Base-by-base conservation (phyloP, 164 flowering plant genomes). In the Pachysandra terminalis region DNA sequence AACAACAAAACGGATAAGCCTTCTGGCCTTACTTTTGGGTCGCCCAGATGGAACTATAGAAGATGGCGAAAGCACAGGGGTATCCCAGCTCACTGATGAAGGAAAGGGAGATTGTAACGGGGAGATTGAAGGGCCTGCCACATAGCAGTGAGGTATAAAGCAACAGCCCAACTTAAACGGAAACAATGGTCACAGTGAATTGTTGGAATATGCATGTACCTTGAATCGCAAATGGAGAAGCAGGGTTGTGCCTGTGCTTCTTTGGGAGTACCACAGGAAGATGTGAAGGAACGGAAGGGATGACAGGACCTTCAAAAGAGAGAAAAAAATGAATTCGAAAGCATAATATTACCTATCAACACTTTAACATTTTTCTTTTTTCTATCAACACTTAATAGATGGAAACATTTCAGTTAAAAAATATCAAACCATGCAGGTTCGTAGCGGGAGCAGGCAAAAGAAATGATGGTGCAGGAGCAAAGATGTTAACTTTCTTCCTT, bases 31-130 rank as follows among this genome's bases (percentile, higher is more conserved):
- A 88, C 89, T 73, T 60, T 71, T 69, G 1, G 56, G 61, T 40
- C 64, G 77, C 56, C 70, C 67, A 57, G 80, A 58, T 71, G 67
- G 73, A 68, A 37, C 55, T 41, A 64, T 37, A 64, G 82, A 79
- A 71, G 84, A 66, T 61, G 86, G 81, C 19, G 82, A 75, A 71
- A 71, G 84, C 41, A 79, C 76, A 70, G 71, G 79, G n/a, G 78
- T 53, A 66, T 49, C 64, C 81, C 68, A 56, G 52, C 67, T 77
- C 59, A 59, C 52, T 54, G 85, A 35, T 61, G 85, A 60, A 69
- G 82, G 69, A 54, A 54, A 23, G 13, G 86, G 82, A 68, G 84
- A 73, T 16, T 63, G 73, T 14, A 68, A 51, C 3, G 86, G 81
- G 45, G 85, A 67, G 45, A 68, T 45, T 56, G 79, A 68, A 61